These are phyloP conservation scores for Neurospora sp. DNA, from an alignment of 495 filamentous ascomycete genomes.

Conservation along the genomic window DNA sequence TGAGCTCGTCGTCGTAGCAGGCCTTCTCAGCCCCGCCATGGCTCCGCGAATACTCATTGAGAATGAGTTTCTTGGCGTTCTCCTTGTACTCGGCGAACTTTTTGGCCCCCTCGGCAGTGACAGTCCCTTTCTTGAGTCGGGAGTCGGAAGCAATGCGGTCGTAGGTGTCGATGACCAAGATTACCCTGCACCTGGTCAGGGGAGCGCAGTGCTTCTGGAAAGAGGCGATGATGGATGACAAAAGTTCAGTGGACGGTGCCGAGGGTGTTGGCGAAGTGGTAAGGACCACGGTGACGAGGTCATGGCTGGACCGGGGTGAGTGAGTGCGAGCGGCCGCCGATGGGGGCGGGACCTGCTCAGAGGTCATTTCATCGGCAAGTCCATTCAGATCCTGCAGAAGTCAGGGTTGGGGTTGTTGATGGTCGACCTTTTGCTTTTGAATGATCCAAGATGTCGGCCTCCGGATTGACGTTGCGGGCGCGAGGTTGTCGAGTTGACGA, in stretches of 20 bases:
- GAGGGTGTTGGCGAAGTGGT: constrained; percentile 40
- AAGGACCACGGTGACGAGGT: constrained; percentile 33
- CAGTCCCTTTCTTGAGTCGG: constrained; percentile 35
- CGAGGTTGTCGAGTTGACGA: background rate
- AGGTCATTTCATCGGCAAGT: constrained; percentile 3
- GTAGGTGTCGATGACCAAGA: constrained; percentile 37
- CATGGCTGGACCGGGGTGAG: background rate
- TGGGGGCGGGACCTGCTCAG: constrained; percentile 1
- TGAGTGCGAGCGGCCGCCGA: background rate
- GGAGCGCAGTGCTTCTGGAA: constrained; percentile 27
- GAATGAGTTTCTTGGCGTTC: constrained; percentile 28
- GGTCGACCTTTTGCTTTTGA: background rate
- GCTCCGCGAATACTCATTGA: constrained; percentile 15
- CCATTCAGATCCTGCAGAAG: background rate
- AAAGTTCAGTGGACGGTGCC: constrained; percentile 34
- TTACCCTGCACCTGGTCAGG: constrained; percentile 25
- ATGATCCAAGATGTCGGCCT: background rate
- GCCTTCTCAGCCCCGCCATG: background rate
- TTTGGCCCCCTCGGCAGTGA: constrained; percentile 28
- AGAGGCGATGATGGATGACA: constrained; percentile 26
- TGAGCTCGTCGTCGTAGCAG: constrained; percentile 1
- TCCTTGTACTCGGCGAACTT: constrained; percentile 28
- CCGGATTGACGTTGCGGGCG: background rate
- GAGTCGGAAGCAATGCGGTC: constrained; percentile 26
- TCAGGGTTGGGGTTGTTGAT: background rate